Evolutionary conservation across 139 green algal genomes (phyloP).

Genomic region (Trebouxia sp.): DNA sequence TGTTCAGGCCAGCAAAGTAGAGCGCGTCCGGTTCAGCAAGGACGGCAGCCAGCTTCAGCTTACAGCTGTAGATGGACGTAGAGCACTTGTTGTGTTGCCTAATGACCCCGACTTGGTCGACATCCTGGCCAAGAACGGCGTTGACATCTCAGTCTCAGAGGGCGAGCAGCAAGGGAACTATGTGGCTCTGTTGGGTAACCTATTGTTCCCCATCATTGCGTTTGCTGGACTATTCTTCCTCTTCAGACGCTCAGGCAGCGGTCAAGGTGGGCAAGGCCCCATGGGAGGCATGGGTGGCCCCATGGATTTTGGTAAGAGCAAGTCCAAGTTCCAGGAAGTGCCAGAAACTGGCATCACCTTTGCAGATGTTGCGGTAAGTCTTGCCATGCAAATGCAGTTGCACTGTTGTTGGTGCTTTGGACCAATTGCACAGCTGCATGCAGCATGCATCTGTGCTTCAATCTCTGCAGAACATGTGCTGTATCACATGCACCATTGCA

Average conservation of each 20-base stretch:
- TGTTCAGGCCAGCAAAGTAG: constrained; percentile 89
- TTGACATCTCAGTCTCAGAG: constrained; percentile 93
- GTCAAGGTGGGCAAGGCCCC: constrained; percentile 41
- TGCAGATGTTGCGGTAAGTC: constrained; percentile 87
- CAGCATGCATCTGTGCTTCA: too few relatives aligned
- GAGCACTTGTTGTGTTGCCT: constrained; percentile 78
- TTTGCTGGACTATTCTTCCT: constrained; percentile 99
- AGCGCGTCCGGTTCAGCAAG: constrained; percentile 98
- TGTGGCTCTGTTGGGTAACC: constrained; percentile 95
- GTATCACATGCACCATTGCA: neutral
- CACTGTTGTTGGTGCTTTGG: neutral
- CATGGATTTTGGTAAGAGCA: constrained; percentile 98
- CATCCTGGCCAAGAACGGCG: constrained; percentile 86
- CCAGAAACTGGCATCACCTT: constrained; percentile 98
- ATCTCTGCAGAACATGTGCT: neutral
- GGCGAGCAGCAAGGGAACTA: constrained; percentile 91
- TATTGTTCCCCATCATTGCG: constrained; percentile 98
- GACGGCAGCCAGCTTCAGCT: constrained; percentile 82
- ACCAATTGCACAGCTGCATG: neutral
- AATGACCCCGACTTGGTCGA: constrained; percentile 94
- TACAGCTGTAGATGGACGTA: constrained; percentile 40
- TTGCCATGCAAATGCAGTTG: neutral
- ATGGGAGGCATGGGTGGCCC: constrained; percentile 84
- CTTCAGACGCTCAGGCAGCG: constrained; percentile 71
- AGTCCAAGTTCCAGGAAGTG: constrained; percentile 99